These are phyloP conservation scores for Prunus salicina DNA, from an alignment of 306 rosid genomes.

Conservation along the genomic window DNA sequence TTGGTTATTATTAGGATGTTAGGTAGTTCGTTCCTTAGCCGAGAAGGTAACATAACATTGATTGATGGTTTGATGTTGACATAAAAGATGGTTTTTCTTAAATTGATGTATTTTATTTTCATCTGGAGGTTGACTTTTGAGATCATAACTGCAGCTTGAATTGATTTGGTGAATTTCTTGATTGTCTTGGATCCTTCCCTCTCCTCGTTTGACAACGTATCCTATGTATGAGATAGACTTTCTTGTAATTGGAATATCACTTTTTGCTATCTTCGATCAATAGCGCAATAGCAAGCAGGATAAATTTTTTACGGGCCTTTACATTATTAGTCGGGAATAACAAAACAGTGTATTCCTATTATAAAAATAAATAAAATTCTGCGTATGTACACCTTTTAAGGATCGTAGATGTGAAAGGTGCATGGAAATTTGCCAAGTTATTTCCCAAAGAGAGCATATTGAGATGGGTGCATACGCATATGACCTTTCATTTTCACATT, in stretches of 20 bases:
- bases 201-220: no score
- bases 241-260: no score
- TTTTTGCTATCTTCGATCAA: no score
- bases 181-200: background rate
- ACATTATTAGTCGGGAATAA: accelerated
- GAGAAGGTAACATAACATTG: slow-evolving; percentile 13
- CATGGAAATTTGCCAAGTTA: background rate
- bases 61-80: background rate
- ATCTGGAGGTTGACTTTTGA: background rate
- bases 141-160: background rate
- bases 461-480: background rate
- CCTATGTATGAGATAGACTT: no score
- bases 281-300: accelerated
- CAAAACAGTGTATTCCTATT: no score
- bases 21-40: slow-evolving; percentile 12
- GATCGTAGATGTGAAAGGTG: background rate
- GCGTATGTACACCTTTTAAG: background rate
- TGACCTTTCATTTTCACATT: background rate
- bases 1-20: background rate
- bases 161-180: background rate
- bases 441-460: background rate
- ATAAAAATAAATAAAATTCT: background rate
- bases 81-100: no score
- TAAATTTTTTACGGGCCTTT: no score
- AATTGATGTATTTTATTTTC: background rate